Conservation (phyloP, 78 protist species). For the Dictyostelium brefeldianum region DNA sequence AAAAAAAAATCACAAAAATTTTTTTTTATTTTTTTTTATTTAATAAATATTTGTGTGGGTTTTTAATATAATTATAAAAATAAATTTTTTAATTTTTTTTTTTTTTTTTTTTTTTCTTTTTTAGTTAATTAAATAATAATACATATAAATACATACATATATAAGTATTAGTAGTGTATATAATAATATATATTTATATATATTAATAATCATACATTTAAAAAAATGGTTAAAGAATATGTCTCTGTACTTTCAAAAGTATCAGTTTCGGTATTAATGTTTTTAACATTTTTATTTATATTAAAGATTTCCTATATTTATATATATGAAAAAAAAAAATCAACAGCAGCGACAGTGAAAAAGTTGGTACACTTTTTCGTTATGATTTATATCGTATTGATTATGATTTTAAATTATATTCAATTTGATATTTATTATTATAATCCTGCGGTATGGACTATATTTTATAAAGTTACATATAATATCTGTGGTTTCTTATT, state of each 20-base stretch:
- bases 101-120: background rate
- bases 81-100: background rate
- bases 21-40: too few species aligned
- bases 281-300: background rate
- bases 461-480: slow-evolving; percentile 7
- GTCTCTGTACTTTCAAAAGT: background rate
- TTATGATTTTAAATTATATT: slow-evolving; percentile 3
- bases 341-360: background rate
- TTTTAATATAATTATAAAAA: background rate
- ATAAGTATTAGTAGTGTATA: too few species aligned
- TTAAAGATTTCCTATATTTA: background rate
- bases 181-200: background rate
- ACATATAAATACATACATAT: background rate
- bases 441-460: slow-evolving; percentile 1
- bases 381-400: background rate
- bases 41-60: background rate
- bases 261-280: slow-evolving; percentile 6
- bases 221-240: slow-evolving; percentile 8
- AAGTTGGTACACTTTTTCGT: background rate
- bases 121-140: background rate
- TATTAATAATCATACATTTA: background rate
- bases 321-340: background rate
- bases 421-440: slow-evolving; percentile 1
- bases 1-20: too few species aligned
- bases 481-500: slow-evolving; percentile 19